phyloP scores from a whole-genome alignment of 2,329 filamentous ascomycete species.

The Colletotrichum limetticola region DNA sequence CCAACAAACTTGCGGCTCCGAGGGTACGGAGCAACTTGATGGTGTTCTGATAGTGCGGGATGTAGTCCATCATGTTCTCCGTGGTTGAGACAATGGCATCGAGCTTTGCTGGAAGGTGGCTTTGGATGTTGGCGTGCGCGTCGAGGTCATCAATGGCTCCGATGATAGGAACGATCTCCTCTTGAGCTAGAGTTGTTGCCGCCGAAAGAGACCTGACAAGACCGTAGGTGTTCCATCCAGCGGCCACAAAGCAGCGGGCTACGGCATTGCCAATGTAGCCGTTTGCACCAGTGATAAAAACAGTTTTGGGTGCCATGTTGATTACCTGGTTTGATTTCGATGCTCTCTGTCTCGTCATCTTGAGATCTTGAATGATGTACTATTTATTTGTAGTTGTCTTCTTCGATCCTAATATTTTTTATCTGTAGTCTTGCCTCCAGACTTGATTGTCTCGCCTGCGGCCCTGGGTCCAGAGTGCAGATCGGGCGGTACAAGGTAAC shows the following conservation, averaged over 20 bases:
- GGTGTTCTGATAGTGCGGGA: constrained; percentile 50
- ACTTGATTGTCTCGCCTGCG: background rate
- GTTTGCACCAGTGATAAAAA: constrained; percentile 60
- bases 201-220: constrained; percentile 50
- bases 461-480: no score
- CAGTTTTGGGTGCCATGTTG: constrained; percentile 40
- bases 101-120: constrained; percentile 43
- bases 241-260: constrained; percentile 54
- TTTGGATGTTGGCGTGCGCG: constrained; percentile 42
- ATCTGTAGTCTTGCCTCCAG: background rate
- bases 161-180: constrained; percentile 54
- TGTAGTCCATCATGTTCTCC: constrained; percentile 52
- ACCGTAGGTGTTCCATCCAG: constrained; percentile 57
- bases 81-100: constrained; percentile 56
- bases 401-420: background rate
- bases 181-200: constrained; percentile 41
- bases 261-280: constrained; percentile 60
- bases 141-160: constrained; percentile 48
- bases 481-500: background rate
- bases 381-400: background rate
- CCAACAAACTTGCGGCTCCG: constrained; percentile 44
- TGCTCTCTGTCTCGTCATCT: background rate
- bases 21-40: constrained; percentile 47
- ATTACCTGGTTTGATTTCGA: background rate
- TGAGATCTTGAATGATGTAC: no score